phyloP scores from a whole-genome alignment of 139 green algal genomes.

The Coccomyxa sp. region DNA sequence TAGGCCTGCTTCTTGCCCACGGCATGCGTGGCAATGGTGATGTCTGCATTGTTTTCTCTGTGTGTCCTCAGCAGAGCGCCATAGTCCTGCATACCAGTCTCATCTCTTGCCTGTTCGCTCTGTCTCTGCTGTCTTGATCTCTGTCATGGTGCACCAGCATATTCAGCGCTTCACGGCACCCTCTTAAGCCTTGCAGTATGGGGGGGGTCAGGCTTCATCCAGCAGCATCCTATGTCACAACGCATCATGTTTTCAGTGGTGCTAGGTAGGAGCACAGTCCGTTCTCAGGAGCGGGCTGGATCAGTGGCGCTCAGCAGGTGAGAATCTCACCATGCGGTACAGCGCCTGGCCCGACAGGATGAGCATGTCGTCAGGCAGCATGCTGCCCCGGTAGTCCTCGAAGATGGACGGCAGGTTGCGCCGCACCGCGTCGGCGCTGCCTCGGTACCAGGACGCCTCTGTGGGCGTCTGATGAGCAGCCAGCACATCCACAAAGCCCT shows the following conservation, averaged over 20 bases:
- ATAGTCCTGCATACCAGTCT: conserved; percentile 22
- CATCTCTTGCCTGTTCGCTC: no score
- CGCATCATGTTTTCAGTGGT: no score
- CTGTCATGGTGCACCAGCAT: no score
- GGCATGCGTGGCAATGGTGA: conserved; percentile 49
- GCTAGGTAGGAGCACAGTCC: no score
- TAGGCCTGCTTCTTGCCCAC: conserved; percentile 21
- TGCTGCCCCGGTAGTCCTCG: conserved; percentile 14
- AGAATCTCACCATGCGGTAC: conserved; percentile 27
- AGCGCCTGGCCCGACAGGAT: conserved; percentile 30
- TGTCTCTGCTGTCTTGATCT: no score
- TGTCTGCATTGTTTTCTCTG: conserved; percentile 32
- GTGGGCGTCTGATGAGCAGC: conserved; percentile 42
- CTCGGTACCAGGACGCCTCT: conserved; percentile 32
- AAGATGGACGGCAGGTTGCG: conserved; percentile 42
- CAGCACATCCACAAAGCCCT: conserved; percentile 53
- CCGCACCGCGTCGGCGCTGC: conserved; percentile 45
- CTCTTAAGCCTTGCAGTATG: no score
- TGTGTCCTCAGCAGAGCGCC: conserved; percentile 35
- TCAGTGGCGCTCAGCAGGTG: not conserved
- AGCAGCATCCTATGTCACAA: no score
- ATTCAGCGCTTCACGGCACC: no score
- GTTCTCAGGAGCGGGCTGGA: no score
- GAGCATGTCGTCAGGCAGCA: conserved; percentile 22
- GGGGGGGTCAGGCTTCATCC: no score